phyloP scores from a whole-genome alignment of 768 basidiomycete species.

The Suillus sp. region DNA sequence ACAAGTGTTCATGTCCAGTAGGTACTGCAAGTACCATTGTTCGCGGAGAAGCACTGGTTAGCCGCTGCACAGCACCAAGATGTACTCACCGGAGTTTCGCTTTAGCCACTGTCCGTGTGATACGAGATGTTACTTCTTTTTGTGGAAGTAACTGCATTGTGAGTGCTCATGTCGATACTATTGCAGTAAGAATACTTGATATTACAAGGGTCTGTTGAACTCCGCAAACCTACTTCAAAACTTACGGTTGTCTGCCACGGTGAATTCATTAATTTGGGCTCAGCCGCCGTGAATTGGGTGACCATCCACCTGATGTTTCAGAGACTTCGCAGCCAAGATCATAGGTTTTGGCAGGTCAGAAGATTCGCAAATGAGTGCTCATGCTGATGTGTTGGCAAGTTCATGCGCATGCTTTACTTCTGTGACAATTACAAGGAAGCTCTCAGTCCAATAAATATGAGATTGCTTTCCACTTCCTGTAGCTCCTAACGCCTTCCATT shows the following conservation, averaged over 20 bases:
- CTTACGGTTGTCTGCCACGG: background rate
- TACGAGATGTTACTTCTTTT: background rate
- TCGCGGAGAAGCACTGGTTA: background rate
- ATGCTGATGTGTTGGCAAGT: background rate
- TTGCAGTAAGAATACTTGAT: background rate
- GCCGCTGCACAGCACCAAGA: background rate
- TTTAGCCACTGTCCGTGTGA: background rate
- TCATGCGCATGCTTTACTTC: background rate
- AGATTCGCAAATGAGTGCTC: background rate
- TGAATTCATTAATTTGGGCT: background rate
- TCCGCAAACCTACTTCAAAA: background rate
- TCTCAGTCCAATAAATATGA: background rate
- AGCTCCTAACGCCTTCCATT: background rate
- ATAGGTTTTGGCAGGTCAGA: background rate
- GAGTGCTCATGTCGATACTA: background rate
- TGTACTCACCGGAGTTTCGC: background rate
- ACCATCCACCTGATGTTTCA: background rate
- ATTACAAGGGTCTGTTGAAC: conserved; percentile 1
- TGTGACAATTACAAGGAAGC: background rate
- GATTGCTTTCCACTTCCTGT: background rate
- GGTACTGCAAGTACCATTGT: background rate
- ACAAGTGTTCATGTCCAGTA: background rate
- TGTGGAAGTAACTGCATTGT: background rate
- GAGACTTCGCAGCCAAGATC: background rate
- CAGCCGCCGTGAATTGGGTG: background rate